Evolutionary conservation across 306 rosid genomes (phyloP), one percentile per base, ranked within the genome.

Genomic region (Corylus americana): DNA sequence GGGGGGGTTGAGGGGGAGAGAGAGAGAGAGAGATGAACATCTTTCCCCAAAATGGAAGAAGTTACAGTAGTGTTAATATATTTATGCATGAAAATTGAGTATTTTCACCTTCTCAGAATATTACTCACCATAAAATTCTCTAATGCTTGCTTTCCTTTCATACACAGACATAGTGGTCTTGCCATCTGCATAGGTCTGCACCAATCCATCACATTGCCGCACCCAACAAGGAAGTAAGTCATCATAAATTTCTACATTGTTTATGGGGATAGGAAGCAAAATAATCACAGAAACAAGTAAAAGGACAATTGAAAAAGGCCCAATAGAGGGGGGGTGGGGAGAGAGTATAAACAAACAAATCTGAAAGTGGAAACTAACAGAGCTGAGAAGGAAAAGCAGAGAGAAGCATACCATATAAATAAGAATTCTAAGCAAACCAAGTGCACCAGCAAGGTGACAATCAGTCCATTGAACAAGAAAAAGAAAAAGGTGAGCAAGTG

Each of bases 401-500:
- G 66, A 75, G 39, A 57, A 49, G 58, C 70, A 62, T 90, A 94
- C 98, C 97, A 87, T 84, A 83, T 85, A 92, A 79, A 92, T 79
- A 74, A 91, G 92, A 79, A 94, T 77, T 78, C 97, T 91, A 7
- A 94, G 90, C 85, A 92, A 82, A 57, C 98, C 98, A 72, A 94
- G 88, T 48, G 92, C 92, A 57, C 95, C 92, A 37, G 98, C 97
- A n/a, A 94, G 88, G 61, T 86, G 84, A 71, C 89, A 94, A 78
- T 94, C 97, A 7, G 95, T 75, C 98, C 98, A 92, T 55, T 91
- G 97, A 80, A 94, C 90, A 75, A 94, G 97, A 83, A 88, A 92
- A 57, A 94, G 95, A 47, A 94, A 90, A 44, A 92, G 67, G 29
- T 88, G 90, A 1, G 97, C 97, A 25, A 71, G 88, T 3, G 91